Evolutionary conservation across 257 asterid species (phyloP).

Genomic region (Solanum habrochaites): DNA sequence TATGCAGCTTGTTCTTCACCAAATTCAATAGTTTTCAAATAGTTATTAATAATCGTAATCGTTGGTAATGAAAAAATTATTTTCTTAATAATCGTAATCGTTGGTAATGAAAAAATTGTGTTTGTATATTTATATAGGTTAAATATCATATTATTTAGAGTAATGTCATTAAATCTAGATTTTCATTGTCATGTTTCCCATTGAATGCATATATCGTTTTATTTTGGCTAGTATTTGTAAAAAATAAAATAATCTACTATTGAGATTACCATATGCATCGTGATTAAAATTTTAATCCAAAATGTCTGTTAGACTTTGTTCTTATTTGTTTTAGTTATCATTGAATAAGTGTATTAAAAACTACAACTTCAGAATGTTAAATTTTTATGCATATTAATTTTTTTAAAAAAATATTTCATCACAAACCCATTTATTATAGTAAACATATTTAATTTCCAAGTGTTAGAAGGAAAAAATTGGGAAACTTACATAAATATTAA

Average conservation of each 20-base stretch:
- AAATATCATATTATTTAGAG: neutral
- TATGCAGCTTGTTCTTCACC: neutral
- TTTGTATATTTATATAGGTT: neutral
- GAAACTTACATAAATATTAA: too few species aligned
- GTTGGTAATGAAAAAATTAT: too few species aligned
- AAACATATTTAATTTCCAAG: neutral
- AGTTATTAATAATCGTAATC: neutral
- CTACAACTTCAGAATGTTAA: too few species aligned
- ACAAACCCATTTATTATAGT: too few species aligned
- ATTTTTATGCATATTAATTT: too few species aligned
- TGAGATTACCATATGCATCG: neutral
- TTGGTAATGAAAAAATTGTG: neutral
- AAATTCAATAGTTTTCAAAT: neutral
- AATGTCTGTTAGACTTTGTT: neutral
- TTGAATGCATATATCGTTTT: neutral
- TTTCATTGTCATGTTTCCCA: neutral
- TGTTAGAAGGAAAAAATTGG: neutral
- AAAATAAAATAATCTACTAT: too few species aligned
- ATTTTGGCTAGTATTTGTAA: too few species aligned
- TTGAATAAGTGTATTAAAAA: too few species aligned
- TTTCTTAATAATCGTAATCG: too few species aligned
- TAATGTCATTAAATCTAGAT: neutral
- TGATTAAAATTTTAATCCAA: neutral
- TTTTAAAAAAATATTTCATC: too few species aligned
- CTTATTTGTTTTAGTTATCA: too few species aligned